Conservation (phyloP, 2,329 filamentous ascomycete species). For the Corynespora cassiicola region DNA sequence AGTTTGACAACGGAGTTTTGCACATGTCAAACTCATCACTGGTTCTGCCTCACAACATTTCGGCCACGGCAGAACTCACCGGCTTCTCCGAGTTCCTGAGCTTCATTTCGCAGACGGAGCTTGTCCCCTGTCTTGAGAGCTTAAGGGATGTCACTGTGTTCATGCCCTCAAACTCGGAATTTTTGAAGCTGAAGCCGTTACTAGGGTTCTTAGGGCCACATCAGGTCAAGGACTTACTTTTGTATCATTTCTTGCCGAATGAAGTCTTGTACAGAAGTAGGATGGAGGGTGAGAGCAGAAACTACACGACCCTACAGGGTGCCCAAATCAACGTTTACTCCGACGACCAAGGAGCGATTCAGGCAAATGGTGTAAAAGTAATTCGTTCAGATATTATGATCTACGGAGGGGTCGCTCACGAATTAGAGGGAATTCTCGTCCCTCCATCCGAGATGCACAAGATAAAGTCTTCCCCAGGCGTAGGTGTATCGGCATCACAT, state of each 20-base stretch:
- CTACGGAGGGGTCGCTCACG: slow-evolving; percentile 3
- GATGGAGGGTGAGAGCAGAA: background rate
- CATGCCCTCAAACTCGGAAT: background rate
- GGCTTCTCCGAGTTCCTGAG: background rate
- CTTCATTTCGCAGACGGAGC: background rate
- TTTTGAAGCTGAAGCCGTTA: background rate
- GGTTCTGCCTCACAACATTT: slow-evolving; percentile 5
- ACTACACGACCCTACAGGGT: background rate
- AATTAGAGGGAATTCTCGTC: background rate
- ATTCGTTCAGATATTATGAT: slow-evolving; percentile 1
- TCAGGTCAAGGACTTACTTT: background rate
- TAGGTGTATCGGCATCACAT: no score
- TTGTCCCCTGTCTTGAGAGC: background rate
- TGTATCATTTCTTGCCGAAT: slow-evolving; percentile 3
- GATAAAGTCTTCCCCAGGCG: no score
- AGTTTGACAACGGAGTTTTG: background rate
- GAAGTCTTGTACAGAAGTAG: background rate
- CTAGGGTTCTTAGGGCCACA: background rate
- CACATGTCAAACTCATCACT: slow-evolving; percentile 2
- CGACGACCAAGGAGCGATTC: background rate
- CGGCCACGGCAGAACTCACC: background rate
- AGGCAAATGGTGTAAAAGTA: slow-evolving; percentile 1
- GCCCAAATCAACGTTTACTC: background rate
- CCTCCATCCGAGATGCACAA: no score
- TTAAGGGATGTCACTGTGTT: slow-evolving; percentile 3